Evolutionary conservation across 768 basidiomycete species (phyloP), one percentile per base, ranked within the genome.

Genomic region (Leccinum boreale): DNA sequence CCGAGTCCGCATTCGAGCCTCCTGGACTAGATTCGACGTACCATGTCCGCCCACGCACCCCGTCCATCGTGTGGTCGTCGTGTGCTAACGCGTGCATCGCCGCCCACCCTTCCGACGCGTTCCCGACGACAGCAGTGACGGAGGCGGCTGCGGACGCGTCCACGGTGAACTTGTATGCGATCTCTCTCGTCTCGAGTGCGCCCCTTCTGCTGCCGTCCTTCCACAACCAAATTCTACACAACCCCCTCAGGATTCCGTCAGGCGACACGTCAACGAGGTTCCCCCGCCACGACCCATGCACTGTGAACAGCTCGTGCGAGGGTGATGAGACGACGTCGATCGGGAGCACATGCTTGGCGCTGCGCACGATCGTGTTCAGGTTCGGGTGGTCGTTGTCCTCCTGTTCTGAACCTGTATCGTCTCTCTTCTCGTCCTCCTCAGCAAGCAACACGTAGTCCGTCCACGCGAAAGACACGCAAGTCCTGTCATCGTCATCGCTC

Each of bases 251-350:
- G 54, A 60, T 63, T 8, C 66, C 66, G 26, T 57, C 51, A 28
- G 36, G 24, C 4, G 64, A 66, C 8, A 36, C 58, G 26, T 66
- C 51, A 17, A 68, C 15, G 33, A 68, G 26, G 35, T 63, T 61
- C 3, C 57, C 57, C 0, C 28, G 33, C 64, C 64, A 69, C 9
- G 19, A 8, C 5, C 66, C 64, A 0, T 3, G 50, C 1, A 67
- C 36, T 12, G 39, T 53, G 10, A 58, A 35, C 14, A 69, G 26
- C 11, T 59, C 61, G 29, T 69, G 59, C 26, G 53, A 55, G 8
- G 14, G 19, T 17, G 36, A 39, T 0, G 42, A 12, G 11, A 19
- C 4, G 5, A 47, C 19, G 9, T 28, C 51, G 53, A 67, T 67
- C 0, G 61, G 58, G 11, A 63, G 31, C 2, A 67, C 51, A 0